Evolutionary conservation across 495 filamentous ascomycete genomes (phyloP), one percentile per base, ranked within the genome.

Genomic region (Chlorociboria aeruginascens): DNA sequence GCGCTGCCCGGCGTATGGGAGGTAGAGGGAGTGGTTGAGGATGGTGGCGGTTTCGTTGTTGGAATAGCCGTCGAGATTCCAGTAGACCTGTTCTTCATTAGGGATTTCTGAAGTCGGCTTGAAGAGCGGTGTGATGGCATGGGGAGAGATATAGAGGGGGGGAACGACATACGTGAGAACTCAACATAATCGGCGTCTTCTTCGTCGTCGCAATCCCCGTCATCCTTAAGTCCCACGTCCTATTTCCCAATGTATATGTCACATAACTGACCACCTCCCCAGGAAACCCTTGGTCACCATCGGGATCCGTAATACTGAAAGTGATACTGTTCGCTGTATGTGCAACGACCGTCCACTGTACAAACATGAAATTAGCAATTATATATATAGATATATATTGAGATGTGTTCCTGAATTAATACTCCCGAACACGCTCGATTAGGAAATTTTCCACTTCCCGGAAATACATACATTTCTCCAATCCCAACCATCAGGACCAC

Each of bases 41-140:
- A 78, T 71, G 7, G 68, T 73, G 12, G 71, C 59, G 3, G 81
- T 79, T 58, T 81, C 67, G 29, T 69, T 67, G 59, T 77, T 76
- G 49, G 69, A 65, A 61, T 88, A 94, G 8, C 78, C 87, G 60
- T 89, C 86, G 46, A 94, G 69, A 64, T 93, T 92, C 85, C 86
- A 94, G 68, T 93, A 94, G 13, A 29, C 25, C 7, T 43, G 11
- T 43, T 43, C 59, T 8, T 74, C 75, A 52, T 32, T 10, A n/a
- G 28, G 41, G 35, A 35, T 36, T 20, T 7, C 25, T 32, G 6
- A 33, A 32, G 1, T 17, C 3, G 13, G 38, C 25, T 6, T n/a
- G 38, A 36, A 14, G 14, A 14, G 14, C 6, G 6, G 34, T 3
- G 14, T 6, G 14, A 36, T 12, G 34, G 34, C 34, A 3, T 6